phyloP scores from a whole-genome alignment of 768 basidiomycete species.

The Leucocoprinus birnbaumii region DNA sequence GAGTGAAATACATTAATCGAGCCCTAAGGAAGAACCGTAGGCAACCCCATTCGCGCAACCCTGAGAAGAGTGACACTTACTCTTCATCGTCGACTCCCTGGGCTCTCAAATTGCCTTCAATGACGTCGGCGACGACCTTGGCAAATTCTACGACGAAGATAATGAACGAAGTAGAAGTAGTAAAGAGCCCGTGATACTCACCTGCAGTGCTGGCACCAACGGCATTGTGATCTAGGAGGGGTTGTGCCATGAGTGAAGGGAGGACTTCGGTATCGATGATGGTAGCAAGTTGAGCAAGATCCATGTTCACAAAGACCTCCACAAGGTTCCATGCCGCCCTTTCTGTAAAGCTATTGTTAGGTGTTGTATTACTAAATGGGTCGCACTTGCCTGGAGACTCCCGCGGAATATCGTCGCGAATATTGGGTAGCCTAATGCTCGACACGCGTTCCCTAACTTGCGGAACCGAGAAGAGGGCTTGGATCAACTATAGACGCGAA shows the following conservation, averaged over 20 bases:
- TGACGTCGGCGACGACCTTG: conserved; percentile 32
- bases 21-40: conserved; percentile 23
- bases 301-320: conserved; percentile 69
- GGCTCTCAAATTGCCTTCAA: conserved; percentile 42
- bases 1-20: conserved; percentile 53
- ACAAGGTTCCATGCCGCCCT: conserved; percentile 52
- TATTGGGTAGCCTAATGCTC: conserved; percentile 26
- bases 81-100: conserved; percentile 30
- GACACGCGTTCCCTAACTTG: conserved; percentile 55
- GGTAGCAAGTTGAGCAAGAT: conserved; percentile 56
- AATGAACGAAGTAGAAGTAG: background rate
- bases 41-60: background rate
- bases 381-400: conserved; percentile 27
- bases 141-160: conserved; percentile 44
- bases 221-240: conserved; percentile 28
- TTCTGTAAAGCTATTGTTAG: conserved; percentile 28
- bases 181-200: conserved; percentile 8
- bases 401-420: conserved; percentile 20
- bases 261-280: conserved; percentile 53
- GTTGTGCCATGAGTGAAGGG: conserved; percentile 39
- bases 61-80: conserved; percentile 25
- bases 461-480: conserved; percentile 66
- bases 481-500: conserved; percentile 34
- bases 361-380: background rate
- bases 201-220: conserved; percentile 21